Conservation (phyloP, 2,329 filamentous ascomycete species). For the Pseudonectria buxi region DNA sequence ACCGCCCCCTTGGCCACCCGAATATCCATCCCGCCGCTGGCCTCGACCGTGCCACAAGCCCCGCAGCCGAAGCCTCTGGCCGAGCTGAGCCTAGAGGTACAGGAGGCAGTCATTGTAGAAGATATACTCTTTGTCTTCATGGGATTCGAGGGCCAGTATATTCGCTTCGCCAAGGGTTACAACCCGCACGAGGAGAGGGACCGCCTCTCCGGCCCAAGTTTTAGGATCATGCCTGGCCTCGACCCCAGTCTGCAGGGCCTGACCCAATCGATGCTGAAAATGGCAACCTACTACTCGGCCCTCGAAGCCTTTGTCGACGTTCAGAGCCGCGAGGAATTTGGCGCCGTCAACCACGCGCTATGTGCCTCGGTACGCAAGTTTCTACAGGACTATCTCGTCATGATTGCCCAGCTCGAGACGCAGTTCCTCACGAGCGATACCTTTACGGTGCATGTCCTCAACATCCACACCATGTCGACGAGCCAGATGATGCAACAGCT, state of each 20-base stretch:
- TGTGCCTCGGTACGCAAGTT: slow-evolving; percentile 91
- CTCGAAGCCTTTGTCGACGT: slow-evolving; percentile 91
- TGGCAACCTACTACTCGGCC: slow-evolving; percentile 88
- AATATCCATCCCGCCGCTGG: slow-evolving; percentile 62
- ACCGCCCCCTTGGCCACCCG: slow-evolving; percentile 65
- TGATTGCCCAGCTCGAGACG: slow-evolving; percentile 89
- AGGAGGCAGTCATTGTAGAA: slow-evolving; percentile 82
- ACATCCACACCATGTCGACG: slow-evolving; percentile 84
- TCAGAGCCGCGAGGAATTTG: slow-evolving; percentile 87
- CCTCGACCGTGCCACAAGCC: slow-evolving; percentile 65
- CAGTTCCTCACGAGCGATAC: slow-evolving; percentile 82
- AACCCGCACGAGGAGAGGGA: slow-evolving; percentile 82
- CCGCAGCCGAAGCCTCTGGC: slow-evolving; percentile 63
- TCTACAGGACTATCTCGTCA: slow-evolving; percentile 85
- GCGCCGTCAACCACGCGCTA: slow-evolving; percentile 88
- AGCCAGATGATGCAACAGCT: slow-evolving; percentile 87
- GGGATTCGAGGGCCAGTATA: slow-evolving; percentile 97
- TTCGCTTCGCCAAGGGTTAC: slow-evolving; percentile 77
- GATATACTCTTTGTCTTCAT: slow-evolving; percentile 94
- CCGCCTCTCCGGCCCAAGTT: slow-evolving; percentile 73
- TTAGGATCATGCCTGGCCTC: slow-evolving; percentile 71
- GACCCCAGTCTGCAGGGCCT: slow-evolving; percentile 89
- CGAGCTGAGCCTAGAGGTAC: slow-evolving; percentile 68
- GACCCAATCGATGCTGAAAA: slow-evolving; percentile 80
- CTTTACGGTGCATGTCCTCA: slow-evolving; percentile 89